Base-by-base conservation (phyloP, 1,284 basidiomycete genomes). In the Phylloporus sp. region DNA sequence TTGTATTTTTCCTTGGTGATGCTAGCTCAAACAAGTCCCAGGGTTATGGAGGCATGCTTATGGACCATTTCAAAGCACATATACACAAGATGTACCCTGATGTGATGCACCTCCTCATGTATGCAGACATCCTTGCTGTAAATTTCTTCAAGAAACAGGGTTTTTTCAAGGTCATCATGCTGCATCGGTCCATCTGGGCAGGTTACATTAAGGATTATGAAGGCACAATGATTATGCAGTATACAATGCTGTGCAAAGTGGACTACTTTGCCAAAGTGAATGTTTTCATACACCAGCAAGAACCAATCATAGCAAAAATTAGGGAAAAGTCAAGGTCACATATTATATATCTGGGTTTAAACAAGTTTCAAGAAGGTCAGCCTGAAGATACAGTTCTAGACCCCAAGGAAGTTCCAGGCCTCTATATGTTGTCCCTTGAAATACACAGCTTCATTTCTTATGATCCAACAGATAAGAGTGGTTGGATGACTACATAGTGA, bases 91-190 rank as follows among this genome's bases (percentile, higher is more conserved):
- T 88, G 66, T 85, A 95, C 83, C 83, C 95, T 67, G 74, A 89
- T 75, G 94, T 98, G 86, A 90, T 91, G 85, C 90, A 98, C 77
- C 98, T 98, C 78, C 84, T 99, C 37, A 98, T 98, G 3, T 99
- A 99, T 74, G 98, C 98, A 49, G 98, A 99, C 79, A 99, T 99
- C 77, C 99, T 96, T 76, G 96, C 97, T 13, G 96, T 99, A 58
- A 98, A 98, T 10, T 99, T 98, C 79, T 99, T 99, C 82, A 96
- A 96, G 76, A 99, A 99, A 78, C 97, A 98, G 79, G 96, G 97
- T 1, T 99, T 99, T 79, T 94, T 95, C 2, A 99, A 98, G 78
- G 96, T 98, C 68, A 98, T 99, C 69, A 92, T 91, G 0, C 86
- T 98, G 24, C 91, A 93, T 64, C 88, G 96, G 46, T 90, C 94